phyloP scores from a whole-genome alignment of 164 flowering plant genomes.

The Magnolia officinalis region DNA sequence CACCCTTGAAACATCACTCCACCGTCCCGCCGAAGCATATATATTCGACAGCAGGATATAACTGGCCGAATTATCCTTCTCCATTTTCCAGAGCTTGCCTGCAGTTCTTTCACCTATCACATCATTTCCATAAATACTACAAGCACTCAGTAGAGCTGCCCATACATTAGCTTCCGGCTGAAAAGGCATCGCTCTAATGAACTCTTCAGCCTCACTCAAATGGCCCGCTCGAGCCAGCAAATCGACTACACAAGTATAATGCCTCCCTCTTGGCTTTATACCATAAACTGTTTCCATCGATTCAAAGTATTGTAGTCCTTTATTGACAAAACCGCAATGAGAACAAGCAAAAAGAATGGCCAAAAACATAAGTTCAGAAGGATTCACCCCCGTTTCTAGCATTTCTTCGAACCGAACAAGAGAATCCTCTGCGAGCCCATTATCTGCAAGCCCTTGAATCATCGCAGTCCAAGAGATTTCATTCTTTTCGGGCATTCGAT shows the following conservation, averaged over 20 bases:
- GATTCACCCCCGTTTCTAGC: conserved; percentile 27
- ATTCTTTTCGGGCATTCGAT: conserved; percentile 42
- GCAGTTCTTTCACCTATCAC: conserved; percentile 45
- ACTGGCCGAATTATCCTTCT: conserved; percentile 38
- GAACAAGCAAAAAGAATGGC: conserved; percentile 62
- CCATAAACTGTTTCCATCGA: conserved; percentile 48
- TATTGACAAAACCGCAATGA: conserved; percentile 61
- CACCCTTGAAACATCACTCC: conserved; percentile 44
- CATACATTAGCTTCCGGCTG: conserved; percentile 48
- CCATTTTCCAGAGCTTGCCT: conserved; percentile 33
- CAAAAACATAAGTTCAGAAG: conserved; percentile 43
- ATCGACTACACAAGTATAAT: conserved; percentile 57
- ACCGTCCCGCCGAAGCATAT: conserved; percentile 58
- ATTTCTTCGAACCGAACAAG: conserved; percentile 48
- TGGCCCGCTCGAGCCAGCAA: conserved; percentile 56
- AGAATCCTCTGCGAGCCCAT: conserved; percentile 47
- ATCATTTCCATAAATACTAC: conserved; percentile 42
- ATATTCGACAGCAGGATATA: conserved; percentile 57
- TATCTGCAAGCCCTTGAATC: conserved; percentile 69
- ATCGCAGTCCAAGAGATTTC: conserved; percentile 59
- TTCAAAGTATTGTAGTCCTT: conserved; percentile 43
- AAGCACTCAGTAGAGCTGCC: conserved; percentile 59
- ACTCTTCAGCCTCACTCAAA: conserved; percentile 50
- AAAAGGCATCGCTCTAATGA: conserved; percentile 47
- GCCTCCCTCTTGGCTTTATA: conserved; percentile 45